Conservation (phyloP, 176 grass and related monocot genomes). For the Ensete glaucum region DNA sequence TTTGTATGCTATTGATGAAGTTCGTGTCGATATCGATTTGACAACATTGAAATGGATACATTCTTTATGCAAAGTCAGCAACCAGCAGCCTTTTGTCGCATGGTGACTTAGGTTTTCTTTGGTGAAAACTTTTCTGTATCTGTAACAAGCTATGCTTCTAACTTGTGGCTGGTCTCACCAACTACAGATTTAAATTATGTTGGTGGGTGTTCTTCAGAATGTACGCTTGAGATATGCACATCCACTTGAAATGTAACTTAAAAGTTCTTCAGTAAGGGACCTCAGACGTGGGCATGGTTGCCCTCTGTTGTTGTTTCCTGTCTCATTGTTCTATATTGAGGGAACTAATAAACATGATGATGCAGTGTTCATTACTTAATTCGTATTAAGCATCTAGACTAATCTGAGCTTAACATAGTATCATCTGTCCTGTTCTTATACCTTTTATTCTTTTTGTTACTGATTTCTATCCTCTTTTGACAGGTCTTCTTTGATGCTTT, state of each 20-base stretch:
- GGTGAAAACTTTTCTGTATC: not conserved
- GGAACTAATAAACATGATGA: not conserved
- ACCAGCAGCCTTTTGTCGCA: not conserved
- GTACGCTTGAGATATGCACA: no score
- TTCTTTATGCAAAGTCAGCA: no score
- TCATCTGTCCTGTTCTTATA: not conserved
- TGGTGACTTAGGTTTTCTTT: not conserved
- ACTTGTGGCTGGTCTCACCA: not conserved
- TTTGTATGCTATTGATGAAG: not conserved
- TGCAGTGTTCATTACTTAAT: no score
- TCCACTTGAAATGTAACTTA: no score
- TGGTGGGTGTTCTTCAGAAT: no score
- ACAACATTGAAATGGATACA: no score
- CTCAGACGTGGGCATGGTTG: no score
- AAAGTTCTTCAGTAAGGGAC: no score
- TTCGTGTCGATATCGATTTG: not conserved
- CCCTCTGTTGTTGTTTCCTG: not conserved
- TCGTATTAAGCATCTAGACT: not conserved
- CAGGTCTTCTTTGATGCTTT: constrained; percentile 75
- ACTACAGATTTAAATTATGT: no score
- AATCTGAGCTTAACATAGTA: not conserved
- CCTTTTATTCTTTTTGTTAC: constrained; percentile 5
- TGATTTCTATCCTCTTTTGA: constrained; percentile 13
- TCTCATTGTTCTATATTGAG: not conserved
- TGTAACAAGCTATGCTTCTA: not conserved